Base-by-base conservation (phyloP, 78 protist genomes). In the Dictyostelium firmibasis region DNA sequence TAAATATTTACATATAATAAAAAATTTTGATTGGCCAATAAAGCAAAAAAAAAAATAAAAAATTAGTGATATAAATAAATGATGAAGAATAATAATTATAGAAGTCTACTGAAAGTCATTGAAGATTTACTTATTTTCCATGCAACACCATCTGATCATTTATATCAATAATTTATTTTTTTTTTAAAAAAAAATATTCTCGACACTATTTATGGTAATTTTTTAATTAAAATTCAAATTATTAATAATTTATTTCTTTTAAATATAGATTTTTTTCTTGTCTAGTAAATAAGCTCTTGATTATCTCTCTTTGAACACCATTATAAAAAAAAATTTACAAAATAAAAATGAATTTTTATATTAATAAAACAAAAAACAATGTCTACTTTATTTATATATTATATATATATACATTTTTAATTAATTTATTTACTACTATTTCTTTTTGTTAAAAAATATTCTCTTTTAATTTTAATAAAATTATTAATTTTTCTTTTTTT, bases 91-190 rank as follows among this genome's bases (percentile, higher is more conserved):
- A 43, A 41, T 43, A 76, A 25, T 79, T 79, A 47, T 47, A 47
- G 79, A 72, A 72, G 79, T 72, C 16, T 27, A 0, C 85, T 79
- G 85, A 77, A 79, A n/a, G 8, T 13, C 25, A 47, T 14, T 79
- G 85, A 79, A 13, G 85, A 79, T 14, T 27, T 33, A 36, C 10
- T 76, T 44, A 38, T 44, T 47, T 25, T 16, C 85, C 85, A 79
- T 79, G 85, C 85, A 79, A 27, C 43, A 79, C 85, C 85, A 79
- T 47, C 85, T 79, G 85, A 79, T 23, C 31, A 3, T 35, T 44
- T 44, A 79, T 27, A 38, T 77, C 67, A 57, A 4, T 57, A 57
- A 57, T 57, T 4, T 4, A 20, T 57, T 57, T 57, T 57, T 57
- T 47, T 11, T 41, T 41, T 2, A 41, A 41, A 41, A 36, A 38